Conservation (phyloP, 1,284 basidiomycete genomes). For the Binderoboletus segoi region DNA sequence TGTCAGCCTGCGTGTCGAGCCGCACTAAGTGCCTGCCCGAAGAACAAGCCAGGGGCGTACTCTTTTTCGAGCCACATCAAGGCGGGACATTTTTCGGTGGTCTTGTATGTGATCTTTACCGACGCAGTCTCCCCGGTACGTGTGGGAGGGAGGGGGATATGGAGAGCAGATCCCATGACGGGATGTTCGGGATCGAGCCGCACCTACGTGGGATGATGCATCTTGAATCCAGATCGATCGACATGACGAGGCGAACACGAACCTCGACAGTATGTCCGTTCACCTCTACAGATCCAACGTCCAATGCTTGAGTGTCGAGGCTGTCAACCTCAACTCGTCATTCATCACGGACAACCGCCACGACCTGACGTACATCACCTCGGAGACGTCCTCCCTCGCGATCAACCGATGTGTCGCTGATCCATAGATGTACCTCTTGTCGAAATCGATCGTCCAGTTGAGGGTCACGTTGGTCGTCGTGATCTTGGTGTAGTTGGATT, state of each 20-base stretch:
- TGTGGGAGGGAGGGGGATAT: constrained; percentile 51
- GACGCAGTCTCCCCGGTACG: constrained; percentile 48
- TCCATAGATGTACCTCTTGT: constrained; percentile 66
- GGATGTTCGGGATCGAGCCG: constrained; percentile 55
- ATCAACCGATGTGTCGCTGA: constrained; percentile 70
- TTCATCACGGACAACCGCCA: background rate
- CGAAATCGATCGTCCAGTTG: constrained; percentile 87
- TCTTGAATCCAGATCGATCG: background rate
- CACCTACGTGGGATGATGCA: constrained; percentile 40
- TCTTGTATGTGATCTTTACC: constrained; percentile 75
- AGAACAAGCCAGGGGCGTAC: constrained; percentile 42
- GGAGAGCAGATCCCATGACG: constrained; percentile 76
- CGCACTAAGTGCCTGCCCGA: background rate
- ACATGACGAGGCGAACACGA: background rate
- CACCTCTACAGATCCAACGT: constrained; percentile 63
- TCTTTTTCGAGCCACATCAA: constrained; percentile 92
- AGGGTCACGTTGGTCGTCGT: constrained; percentile 71
- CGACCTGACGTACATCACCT: constrained; percentile 59
- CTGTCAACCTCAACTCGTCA: constrained; percentile 37
- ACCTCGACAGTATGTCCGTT: constrained; percentile 42
- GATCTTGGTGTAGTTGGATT: constrained; percentile 80
- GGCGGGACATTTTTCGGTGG: constrained; percentile 82
- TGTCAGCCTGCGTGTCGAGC: constrained; percentile 66
- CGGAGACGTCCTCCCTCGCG: constrained; percentile 60
- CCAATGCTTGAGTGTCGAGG: constrained; percentile 80